Conservation (phyloP, 83 land plant species). For the Picea mariana region DNA sequence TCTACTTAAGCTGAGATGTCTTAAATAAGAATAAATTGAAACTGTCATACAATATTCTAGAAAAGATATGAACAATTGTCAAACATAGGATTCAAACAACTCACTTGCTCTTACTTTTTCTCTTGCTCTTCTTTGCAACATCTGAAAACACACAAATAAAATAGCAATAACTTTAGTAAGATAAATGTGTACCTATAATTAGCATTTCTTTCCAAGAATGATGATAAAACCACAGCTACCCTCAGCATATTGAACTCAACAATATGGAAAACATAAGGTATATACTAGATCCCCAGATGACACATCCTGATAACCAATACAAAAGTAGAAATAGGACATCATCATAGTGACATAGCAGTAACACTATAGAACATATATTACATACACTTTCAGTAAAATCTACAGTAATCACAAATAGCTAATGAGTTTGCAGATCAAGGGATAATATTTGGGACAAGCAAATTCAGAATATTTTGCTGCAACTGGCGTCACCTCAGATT, state of each 20-base stretch:
- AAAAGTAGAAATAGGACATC: background rate
- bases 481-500: too few relatives aligned
- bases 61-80: background rate
- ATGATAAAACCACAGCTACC: background rate
- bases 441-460: too few relatives aligned
- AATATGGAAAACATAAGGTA: background rate
- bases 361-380: too few relatives aligned
- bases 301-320: background rate
- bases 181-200: background rate
- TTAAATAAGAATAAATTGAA: background rate
- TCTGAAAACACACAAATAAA: constrained; percentile 32
- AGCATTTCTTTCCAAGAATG: background rate
- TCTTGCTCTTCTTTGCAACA: constrained; percentile 91
- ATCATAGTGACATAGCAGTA: too few relatives aligned
- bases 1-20: background rate
- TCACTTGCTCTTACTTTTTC: constrained; percentile 86
- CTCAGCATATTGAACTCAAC: background rate
- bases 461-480: too few relatives aligned
- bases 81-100: constrained; percentile 18
- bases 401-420: too few relatives aligned
- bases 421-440: too few relatives aligned
- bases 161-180: background rate
- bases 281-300: background rate
- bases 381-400: too few relatives aligned
- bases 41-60: background rate